Conservation (phyloP, 2,329 filamentous ascomycete genomes). For the Diaporthe sp. region DNA sequence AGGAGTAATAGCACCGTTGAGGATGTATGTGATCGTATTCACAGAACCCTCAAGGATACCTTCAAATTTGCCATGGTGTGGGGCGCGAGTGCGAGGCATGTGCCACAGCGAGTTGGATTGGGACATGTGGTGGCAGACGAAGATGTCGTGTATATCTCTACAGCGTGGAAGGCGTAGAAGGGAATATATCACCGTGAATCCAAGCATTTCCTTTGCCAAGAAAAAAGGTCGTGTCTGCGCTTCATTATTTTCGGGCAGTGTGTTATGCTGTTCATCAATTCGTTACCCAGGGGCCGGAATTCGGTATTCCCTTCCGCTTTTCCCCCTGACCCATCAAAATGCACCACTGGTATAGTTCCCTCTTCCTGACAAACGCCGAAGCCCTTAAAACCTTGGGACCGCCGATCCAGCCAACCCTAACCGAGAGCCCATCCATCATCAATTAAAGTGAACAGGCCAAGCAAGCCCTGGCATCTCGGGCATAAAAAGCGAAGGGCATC, state of each 20-base stretch:
- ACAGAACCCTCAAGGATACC: conserved; percentile 94
- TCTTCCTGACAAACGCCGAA: conserved; percentile 40
- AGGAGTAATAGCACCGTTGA: conserved; percentile 90
- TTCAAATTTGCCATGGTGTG: conserved; percentile 99
- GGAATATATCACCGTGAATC: conserved; percentile 16
- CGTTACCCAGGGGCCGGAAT: conserved; percentile 32
- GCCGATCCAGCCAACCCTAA: conserved; percentile 10
- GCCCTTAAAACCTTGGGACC: conserved; percentile 36
- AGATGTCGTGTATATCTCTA: conserved; percentile 78
- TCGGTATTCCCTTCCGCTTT: conserved; percentile 7
- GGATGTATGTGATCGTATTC: conserved; percentile 96
- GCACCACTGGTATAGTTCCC: conserved; percentile 37
- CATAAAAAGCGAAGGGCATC: conserved; percentile 7
- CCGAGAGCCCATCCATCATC: conserved; percentile 2
- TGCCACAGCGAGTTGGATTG: conserved; percentile 93
- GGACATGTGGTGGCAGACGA: conserved; percentile 82
- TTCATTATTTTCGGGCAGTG: neutral
- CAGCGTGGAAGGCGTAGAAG: conserved; percentile 71
- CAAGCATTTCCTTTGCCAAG: neutral
- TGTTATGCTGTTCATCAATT: conserved; percentile 41
- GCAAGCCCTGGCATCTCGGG: conserved; percentile 1
- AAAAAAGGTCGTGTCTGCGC: neutral
- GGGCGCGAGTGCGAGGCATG: conserved; percentile 95
- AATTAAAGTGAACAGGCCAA: conserved; percentile 26
- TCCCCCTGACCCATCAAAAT: conserved; percentile 12